Conservation (phyloP, 1,284 basidiomycete species). For the Pseudozyma thailandica region DNA sequence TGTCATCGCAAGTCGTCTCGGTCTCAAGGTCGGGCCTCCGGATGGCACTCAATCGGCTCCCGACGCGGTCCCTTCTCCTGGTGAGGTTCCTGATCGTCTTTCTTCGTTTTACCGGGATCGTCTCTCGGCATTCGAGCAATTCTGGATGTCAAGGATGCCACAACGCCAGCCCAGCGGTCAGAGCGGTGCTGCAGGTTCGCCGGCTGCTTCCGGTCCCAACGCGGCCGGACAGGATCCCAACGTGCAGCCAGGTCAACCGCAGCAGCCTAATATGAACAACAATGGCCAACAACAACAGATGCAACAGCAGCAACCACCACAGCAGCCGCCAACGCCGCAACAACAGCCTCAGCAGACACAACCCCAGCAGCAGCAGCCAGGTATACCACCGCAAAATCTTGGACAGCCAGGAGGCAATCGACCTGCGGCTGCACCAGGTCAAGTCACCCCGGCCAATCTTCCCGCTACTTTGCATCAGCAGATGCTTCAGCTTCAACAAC, state of each 20-base stretch:
- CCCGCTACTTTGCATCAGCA: conserved; percentile 53
- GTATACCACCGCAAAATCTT: neutral
- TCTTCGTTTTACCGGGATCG: conserved; percentile 58
- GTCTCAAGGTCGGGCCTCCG: conserved; percentile 54
- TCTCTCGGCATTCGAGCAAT: conserved; percentile 58
- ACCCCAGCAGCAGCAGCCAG: neutral
- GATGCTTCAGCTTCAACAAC: conserved; percentile 55
- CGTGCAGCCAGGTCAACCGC: conserved; percentile 12
- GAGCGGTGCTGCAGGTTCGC: conserved; percentile 31
- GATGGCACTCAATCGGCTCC: conserved; percentile 39
- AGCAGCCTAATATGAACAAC: conserved; percentile 1
- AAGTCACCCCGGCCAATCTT: conserved; percentile 30
- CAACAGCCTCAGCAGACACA: conserved; percentile 17
- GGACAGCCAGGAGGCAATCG: conserved; percentile 14
- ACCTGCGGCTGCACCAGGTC: conserved; percentile 14
- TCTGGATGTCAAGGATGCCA: conserved; percentile 59
- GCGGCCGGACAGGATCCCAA: conserved; percentile 11
- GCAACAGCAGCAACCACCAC: conserved; percentile 18
- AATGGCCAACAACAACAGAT: conserved; percentile 10
- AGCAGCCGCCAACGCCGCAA: conserved; percentile 14
- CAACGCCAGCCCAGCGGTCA: conserved; percentile 42
- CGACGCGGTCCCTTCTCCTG: conserved; percentile 49
- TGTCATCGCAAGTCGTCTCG: conserved; percentile 55
- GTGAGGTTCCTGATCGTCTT: conserved; percentile 59
- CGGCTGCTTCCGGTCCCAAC: conserved; percentile 19